Evolutionary conservation across 1,139 yeast species (phyloP), one percentile per base, ranked within the genome.

Genomic region (Nematodospora anomalae): DNA sequence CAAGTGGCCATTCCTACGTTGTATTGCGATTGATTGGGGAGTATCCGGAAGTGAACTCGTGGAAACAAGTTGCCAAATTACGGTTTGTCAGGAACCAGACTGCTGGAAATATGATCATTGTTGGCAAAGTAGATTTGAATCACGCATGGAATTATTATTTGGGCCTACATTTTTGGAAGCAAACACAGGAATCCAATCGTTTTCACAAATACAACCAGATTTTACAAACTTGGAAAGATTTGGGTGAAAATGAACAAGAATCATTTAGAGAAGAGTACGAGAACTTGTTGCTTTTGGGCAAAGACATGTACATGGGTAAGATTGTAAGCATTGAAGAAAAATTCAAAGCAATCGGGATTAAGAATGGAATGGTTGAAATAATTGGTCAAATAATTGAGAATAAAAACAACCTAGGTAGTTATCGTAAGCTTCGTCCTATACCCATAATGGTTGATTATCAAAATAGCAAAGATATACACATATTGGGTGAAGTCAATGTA

Each of bases 291-390:
- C 44, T 48, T 24, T 45, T 43, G 25, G 74, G 74, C 1, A 47
- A 52, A 30, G 67, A 62, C 36, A 54, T 66, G 22, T 49, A 53
- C 32, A 48, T 45, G 30, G 74, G 74, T 4, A 38, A 58, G 40
- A 47, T 66, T 11, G 52, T 62, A 12, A 43, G 52, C 7, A 42
- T 51, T 5, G 59, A 50, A 25, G 53, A 46, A 32, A 59, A 57
- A 46, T 10, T 16, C 9, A 4, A 24, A 12, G 14, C 9, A 16
- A 22, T 21, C 2, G 26, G 30, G 12, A 18, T 15, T 11, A 21
- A 31, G 22, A 23, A 25, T 16, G 25, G 24, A 11, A 26, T 28
- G 6, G 23, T 12, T 20, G 40, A 37, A 16, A 28, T 37, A 22
- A 27, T 31, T 16, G 40, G 37, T 16, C 40, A 37, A 22, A 24